Conservation (phyloP, 192 early-diverging fungal genomes). For the Chytriomyces sp. region DNA sequence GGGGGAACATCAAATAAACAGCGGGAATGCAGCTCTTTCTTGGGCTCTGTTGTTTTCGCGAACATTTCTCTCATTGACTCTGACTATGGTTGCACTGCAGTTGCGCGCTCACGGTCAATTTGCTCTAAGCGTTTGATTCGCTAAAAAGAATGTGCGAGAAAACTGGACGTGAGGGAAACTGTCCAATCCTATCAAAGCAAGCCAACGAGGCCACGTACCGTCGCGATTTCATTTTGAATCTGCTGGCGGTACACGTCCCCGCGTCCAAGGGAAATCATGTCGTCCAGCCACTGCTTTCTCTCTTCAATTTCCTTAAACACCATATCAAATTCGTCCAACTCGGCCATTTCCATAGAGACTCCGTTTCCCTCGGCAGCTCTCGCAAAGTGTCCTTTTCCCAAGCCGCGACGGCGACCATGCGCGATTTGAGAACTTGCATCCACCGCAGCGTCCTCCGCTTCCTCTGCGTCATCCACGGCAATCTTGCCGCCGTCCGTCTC, state of each 20-base stretch:
- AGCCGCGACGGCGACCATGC: background rate
- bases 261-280: constrained; percentile 52
- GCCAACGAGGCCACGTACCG: constrained; percentile 26
- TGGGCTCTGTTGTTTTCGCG: background rate
- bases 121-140: constrained; percentile 37
- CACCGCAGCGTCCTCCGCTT: background rate
- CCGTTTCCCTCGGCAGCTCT: constrained; percentile 15
- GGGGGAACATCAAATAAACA: no score
- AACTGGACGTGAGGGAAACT: background rate
- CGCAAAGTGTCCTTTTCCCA: constrained; percentile 3
- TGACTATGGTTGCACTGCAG: background rate
- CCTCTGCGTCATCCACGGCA: constrained; percentile 1
- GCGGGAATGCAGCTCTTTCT: no score
- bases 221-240: constrained; percentile 48
- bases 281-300: constrained; percentile 53
- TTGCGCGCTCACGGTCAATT: constrained; percentile 35
- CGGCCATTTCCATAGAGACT: constrained; percentile 15
- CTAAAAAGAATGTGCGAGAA: constrained; percentile 4
- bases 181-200: background rate
- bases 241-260: constrained; percentile 41
- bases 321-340: constrained; percentile 53
- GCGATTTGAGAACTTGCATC: background rate
- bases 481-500: constrained; percentile 14
- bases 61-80: background rate
- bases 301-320: constrained; percentile 53